Evolutionary conservation across 148 eudicot genomes (phyloP).

Genomic region (Silene uniflora): DNA sequence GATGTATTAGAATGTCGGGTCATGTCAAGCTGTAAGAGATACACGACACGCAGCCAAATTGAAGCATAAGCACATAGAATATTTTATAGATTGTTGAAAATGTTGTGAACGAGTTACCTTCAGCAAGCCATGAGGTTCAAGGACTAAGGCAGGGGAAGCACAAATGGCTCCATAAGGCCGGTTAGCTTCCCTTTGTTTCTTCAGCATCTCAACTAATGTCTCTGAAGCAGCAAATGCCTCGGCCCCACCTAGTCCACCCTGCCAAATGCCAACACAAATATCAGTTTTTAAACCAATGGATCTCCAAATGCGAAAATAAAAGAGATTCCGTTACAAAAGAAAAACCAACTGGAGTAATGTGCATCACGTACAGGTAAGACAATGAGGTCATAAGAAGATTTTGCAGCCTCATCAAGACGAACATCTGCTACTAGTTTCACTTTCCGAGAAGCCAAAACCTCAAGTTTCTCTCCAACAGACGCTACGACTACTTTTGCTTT

Average conservation of each 20-base stretch:
- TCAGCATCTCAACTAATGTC: conserved; percentile 68
- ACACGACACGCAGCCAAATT: too few species aligned
- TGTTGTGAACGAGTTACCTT: conserved; percentile 48
- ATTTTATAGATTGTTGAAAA: not conserved
- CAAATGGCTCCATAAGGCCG: conserved; percentile 89
- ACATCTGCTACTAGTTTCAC: conserved; percentile 85
- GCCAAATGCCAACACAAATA: conserved; percentile 31
- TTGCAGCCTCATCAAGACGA: conserved; percentile 69
- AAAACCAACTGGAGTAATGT: not conserved
- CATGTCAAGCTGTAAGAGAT: too few species aligned
- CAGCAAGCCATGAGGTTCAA: conserved; percentile 91
- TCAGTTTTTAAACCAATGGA: not conserved
- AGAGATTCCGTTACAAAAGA: not conserved
- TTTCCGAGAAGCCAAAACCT: conserved; percentile 74
- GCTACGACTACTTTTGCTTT: conserved; percentile 87
- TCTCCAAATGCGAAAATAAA: not conserved
- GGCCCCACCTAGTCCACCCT: conserved; percentile 99
- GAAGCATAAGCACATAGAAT: not conserved
- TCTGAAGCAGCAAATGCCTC: conserved; percentile 72
- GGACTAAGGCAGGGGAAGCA: conserved; percentile 90
- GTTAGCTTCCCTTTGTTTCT: conserved; percentile 74
- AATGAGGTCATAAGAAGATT: conserved; percentile 64
- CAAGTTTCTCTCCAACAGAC: conserved; percentile 68
- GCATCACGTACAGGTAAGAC: conserved; percentile 75
- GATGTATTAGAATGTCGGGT: too few species aligned